phyloP scores from a whole-genome alignment of 1,139 yeast species.

The Taphrina flavorubra region DNA sequence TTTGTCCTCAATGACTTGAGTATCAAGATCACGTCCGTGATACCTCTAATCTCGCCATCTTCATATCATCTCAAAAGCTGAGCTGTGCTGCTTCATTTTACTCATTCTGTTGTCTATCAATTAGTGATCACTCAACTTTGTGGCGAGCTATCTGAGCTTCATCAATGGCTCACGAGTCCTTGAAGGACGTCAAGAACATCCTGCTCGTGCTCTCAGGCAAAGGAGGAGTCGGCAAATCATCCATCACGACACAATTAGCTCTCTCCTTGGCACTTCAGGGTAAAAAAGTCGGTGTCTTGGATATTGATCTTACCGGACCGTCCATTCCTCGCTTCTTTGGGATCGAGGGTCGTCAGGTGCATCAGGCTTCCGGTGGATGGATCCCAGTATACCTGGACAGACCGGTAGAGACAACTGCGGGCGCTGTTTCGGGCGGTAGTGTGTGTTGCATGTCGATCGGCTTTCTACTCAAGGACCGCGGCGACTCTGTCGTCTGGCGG shows the following conservation, averaged over 20 bases:
- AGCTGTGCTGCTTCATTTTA: too few species aligned
- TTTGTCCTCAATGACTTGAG: too few species aligned
- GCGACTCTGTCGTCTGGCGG: slow-evolving; percentile 94
- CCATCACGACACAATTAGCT: slow-evolving; percentile 92
- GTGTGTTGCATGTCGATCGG: slow-evolving; percentile 84
- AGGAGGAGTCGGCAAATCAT: slow-evolving; percentile 98
- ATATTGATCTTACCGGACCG: slow-evolving; percentile 96
- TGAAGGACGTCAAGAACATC: slow-evolving; percentile 73
- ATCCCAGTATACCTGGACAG: slow-evolving; percentile 70
- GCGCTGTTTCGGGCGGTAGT: slow-evolving; percentile 43
- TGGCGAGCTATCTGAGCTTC: background rate
- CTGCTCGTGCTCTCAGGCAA: slow-evolving; percentile 84
- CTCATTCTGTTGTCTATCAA: too few species aligned
- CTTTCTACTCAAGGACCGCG: slow-evolving; percentile 78
- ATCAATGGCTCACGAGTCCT: slow-evolving; percentile 43
- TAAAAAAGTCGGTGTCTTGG: slow-evolving; percentile 84
- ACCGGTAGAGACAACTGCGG: slow-evolving; percentile 44
- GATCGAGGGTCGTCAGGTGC: slow-evolving; percentile 76
- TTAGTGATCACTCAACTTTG: background rate
- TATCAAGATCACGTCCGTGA: too few species aligned
- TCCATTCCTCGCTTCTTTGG: slow-evolving; percentile 97
- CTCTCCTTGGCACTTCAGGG: slow-evolving; percentile 73
- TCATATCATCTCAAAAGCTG: too few species aligned
- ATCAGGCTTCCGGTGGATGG: slow-evolving; percentile 87
- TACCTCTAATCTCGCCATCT: too few species aligned